Conservation (phyloP, 306 rosid species). For the Prunus mongolica region DNA sequence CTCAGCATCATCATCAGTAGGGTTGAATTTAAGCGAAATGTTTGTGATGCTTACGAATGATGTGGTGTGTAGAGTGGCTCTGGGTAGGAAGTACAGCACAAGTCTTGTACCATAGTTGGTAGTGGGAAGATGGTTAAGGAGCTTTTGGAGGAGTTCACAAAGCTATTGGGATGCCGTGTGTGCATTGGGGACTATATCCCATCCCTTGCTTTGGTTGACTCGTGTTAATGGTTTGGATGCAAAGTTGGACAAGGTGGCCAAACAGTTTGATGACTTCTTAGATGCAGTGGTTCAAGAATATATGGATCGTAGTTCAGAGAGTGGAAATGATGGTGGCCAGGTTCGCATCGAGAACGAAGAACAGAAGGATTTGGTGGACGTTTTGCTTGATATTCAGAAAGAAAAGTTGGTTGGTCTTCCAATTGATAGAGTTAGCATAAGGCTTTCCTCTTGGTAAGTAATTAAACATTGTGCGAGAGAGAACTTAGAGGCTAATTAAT, state of each 20-base stretch:
- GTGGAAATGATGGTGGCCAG: not conserved
- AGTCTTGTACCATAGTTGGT: not conserved
- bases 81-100: slow-evolving; percentile 40
- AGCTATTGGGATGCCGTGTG: slow-evolving; percentile 21
- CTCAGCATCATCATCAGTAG: not conserved
- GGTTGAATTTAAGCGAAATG: slow-evolving; percentile 33
- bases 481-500: too few relatives aligned
- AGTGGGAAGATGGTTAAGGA: slow-evolving; percentile 11
- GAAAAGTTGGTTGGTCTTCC: slow-evolving; percentile 28
- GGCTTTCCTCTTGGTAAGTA: slow-evolving; percentile 42
- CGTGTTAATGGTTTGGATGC: slow-evolving; percentile 34
- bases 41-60: slow-evolving; percentile 27
- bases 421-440: slow-evolving; percentile 28
- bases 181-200: slow-evolving; percentile 45
- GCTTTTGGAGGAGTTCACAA: slow-evolving; percentile 16
- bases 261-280: slow-evolving; percentile 33
- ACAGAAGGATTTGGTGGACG: slow-evolving; percentile 44
- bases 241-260: slow-evolving; percentile 28
- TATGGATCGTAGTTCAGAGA: not conserved
- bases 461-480: too few relatives aligned
- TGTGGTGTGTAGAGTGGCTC: slow-evolving; percentile 38
- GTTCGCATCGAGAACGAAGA: too few relatives aligned
- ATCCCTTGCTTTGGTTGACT: slow-evolving; percentile 43
- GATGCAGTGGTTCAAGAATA: slow-evolving; percentile 48
- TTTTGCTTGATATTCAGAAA: slow-evolving; percentile 35